Base-by-base conservation (phyloP, 208 protist species). In the Leishmania lainsoni region DNA sequence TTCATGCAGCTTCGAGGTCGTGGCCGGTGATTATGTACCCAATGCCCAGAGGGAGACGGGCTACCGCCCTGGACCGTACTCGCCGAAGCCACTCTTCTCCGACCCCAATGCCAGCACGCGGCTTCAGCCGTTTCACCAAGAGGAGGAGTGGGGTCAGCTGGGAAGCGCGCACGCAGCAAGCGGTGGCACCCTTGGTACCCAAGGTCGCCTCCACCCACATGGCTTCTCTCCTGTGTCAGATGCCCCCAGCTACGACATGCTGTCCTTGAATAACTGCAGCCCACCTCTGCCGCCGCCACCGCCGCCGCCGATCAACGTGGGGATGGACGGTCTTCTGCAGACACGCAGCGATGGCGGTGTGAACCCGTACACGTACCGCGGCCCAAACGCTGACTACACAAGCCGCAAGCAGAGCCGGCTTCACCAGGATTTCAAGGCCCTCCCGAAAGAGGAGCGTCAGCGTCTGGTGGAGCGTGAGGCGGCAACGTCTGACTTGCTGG, bases 401-500 rank as follows among this genome's bases (percentile, higher is more conserved):
- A 80, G 69, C 75, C 74, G 81, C n/a, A 78, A 81, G 65, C 89
- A 81, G 39, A 76, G 81, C 42, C 70, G 90, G 0, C 81, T 90
- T 5, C 90, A 92, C 75, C 87, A 91, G n/a, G 86, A 91, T 76
- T 95, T 92, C 83, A 95, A 95, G 79, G 79, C 90, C 5, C 90
- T 95, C 22, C 78, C 82, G 32, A 93, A 93, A 74, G 86, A 89
- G 80, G 85, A 93, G 72, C 86, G 87, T 8, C 80, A 91, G 73
- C 83, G 78, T 5, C 75, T 88, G 42, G 77, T 90, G 73, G 84
- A 92, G 70, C 73, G 86, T 51, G 79, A 91, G 77, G 89, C 86
- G 29, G 84, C 81, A 29, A 81, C 83, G 8, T 86, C 86, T 5
- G 87, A 94, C 69, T 80, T 93, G 26, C 87, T 95, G 29, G 83